Percentiles rank a stretch among this genome's conserved stretches.
phyloP scores from a whole-genome alignment of 1,284 basidiomycete species.

The Singerocomus inundabilis region DNA sequence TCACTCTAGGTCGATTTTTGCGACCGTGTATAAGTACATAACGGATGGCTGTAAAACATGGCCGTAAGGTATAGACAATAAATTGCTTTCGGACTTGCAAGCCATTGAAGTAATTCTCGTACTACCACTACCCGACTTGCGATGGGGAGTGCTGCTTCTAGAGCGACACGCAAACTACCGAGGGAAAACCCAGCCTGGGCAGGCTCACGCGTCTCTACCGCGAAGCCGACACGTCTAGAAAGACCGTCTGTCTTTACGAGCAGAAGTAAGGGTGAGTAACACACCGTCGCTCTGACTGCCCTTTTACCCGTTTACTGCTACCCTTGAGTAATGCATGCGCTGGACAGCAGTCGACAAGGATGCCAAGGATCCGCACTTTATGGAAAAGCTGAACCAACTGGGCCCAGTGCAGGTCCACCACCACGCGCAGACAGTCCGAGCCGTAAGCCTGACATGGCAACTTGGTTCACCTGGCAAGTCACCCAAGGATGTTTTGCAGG shows the following conservation, averaged over 20 bases:
- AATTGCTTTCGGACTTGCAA: conserved; percentile 12
- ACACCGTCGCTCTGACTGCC: not conserved
- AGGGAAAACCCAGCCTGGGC: conserved; percentile 53
- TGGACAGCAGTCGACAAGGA: conserved; percentile 63
- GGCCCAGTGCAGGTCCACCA: conserved; percentile 75
- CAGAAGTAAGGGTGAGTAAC: conserved; percentile 47
- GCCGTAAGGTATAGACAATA: conserved; percentile 40
- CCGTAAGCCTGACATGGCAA: conserved; percentile 42
- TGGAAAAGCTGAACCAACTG: conserved; percentile 66
- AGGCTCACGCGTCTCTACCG: conserved; percentile 44
- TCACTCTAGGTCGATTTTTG: conserved; percentile 32
- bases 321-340: not conserved
- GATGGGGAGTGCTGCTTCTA: conserved; percentile 75
- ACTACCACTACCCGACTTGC: not conserved
- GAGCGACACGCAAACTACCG: conserved; percentile 63
- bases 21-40: conserved; percentile 41
- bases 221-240: conserved; percentile 13
- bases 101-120: not conserved
- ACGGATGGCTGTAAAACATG: conserved; percentile 41
- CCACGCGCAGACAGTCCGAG: conserved; percentile 52
- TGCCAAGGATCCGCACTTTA: conserved; percentile 72
- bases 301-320: not conserved
- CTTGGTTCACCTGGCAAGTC: not conserved
- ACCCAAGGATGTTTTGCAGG: conserved; percentile 12
- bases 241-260: conserved; percentile 48